phyloP scores from a whole-genome alignment of 495 filamentous ascomycete species.

The Rhypophila decipiens region DNA sequence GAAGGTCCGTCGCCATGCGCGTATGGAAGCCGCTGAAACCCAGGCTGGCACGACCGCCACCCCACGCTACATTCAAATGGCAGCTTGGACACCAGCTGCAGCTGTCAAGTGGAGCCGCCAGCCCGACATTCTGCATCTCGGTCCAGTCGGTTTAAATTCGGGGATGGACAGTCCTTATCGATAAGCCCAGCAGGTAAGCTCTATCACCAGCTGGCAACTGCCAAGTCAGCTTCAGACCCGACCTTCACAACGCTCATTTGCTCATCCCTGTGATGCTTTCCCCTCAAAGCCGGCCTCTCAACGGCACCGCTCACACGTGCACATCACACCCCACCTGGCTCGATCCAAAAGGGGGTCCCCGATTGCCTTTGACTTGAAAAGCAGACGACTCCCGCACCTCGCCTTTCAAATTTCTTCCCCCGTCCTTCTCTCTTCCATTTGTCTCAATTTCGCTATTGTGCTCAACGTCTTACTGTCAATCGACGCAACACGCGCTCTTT shows the following conservation, averaged over 20 bases:
- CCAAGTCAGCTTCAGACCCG: no score
- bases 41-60: no score
- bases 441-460: not conserved
- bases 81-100: no score
- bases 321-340: slow-evolving; percentile 11
- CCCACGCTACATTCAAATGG: no score
- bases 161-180: no score
- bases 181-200: slow-evolving; percentile 2
- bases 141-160: no score
- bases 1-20: no score
- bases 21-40: no score
- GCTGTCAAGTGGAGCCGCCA: no score
- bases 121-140: no score
- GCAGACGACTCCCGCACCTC: slow-evolving; percentile 16
- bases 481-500: not conserved
- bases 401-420: slow-evolving; percentile 8
- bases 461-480: not conserved
- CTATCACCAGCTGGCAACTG: not conserved
- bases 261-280: slow-evolving; percentile 4
- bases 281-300: no score
- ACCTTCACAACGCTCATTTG: no score
- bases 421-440: not conserved
- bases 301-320: slow-evolving; percentile 13
- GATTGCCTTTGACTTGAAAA: slow-evolving; percentile 23
- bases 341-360: not conserved